Evolutionary conservation across 441 rosid genomes (phyloP), one percentile per base, ranked within the genome.

Genomic region (California macrophylla): DNA sequence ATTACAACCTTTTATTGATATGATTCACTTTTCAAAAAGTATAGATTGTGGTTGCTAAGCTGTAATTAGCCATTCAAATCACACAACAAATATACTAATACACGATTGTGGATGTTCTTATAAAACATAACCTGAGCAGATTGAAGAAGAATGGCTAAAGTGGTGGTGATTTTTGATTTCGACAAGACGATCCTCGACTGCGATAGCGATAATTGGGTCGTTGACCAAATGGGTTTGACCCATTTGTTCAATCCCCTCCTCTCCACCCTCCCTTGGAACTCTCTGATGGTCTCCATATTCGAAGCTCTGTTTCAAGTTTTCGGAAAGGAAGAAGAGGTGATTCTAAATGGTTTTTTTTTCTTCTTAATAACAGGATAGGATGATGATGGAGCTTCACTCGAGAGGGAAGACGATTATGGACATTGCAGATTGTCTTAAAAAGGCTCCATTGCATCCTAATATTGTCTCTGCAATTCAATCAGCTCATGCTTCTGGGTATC

Each of bases 251-350:
- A 78, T 71, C 83, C 80, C 77, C 91, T 90, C 66, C 83, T 83
- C 67, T 72, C 83, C 72, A 73, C 89, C 66, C 66, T 90, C 78
- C 91, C 94, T 3, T 93, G 97, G 98, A 93, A 77, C 75, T 84
- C 90, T 36, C 91, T 92, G 71, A 87, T 92, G 96, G 96, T 88
- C 67, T 73, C n/a, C n/a, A n/a, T n/a, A n/a, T n/a, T n/a, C n/a
- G n/a, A n/a, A n/a, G n/a, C n/a, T n/a, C n/a, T 24, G 24, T 40
- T 5, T 32, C 6, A 60, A 34, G 54, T n/a, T n/a, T n/a, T n/a
- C n/a, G n/a, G n/a, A 4, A 34, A 34, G 40, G 5, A 34, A 7
- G 8, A 34, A 34, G 8, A 6, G 10, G 40, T 47, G 21, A n/a
- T 47, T n/a, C 0, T n/a, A 47, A n/a, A n/a, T 47, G 56, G 56